Evolutionary conservation across 352 stramenopile species (phyloP), one percentile per base, ranked within the genome.

Genomic region (Pythium monospermum): DNA sequence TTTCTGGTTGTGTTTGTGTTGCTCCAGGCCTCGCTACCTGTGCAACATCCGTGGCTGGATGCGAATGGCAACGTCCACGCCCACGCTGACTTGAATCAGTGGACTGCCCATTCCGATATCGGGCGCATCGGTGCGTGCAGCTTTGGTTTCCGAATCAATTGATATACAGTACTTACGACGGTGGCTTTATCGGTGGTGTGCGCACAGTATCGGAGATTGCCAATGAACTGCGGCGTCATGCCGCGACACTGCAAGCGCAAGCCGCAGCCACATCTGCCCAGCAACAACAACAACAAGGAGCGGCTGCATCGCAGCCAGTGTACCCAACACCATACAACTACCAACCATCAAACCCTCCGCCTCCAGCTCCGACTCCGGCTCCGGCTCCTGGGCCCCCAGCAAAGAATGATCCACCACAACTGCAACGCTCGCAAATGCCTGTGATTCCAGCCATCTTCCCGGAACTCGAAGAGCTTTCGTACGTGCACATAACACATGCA

Each of bases 41-140:
- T 93, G 57, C 77, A 87, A 53, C 79, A 93, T 56, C 72, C 66
- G 35, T 86, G 79, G 74, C 59, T 93, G 8, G 82, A 93, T 61
- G 57, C 72, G 15, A 68, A 64, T 15, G 81, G 82, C 12, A 88
- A 83, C 37, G 83, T 93, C 8, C 66, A 82, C 21, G 68, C 73
- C 0, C 79, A 93, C 50, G 61, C 73, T 15, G 83, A 93, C 47
- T 48, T 93, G 18, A 87, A 74, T 54, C 77, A 83, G 44, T 93
- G 83, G 83, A 89, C 79, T 2, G 79, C 76, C 16, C 83, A 93
- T 65, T 90, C 83, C 49, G 83, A 93, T 52, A 59, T 93, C 28
- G 83, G 83, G 10, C 71, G 83, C n/a, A 93, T 83, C 49, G 66
- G 70, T 77, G 52, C 10, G 58, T 36, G n/a, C n/a, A n/a, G n/a